Conservation (phyloP, 768 basidiomycete species). For the Kwoniella europaea region DNA sequence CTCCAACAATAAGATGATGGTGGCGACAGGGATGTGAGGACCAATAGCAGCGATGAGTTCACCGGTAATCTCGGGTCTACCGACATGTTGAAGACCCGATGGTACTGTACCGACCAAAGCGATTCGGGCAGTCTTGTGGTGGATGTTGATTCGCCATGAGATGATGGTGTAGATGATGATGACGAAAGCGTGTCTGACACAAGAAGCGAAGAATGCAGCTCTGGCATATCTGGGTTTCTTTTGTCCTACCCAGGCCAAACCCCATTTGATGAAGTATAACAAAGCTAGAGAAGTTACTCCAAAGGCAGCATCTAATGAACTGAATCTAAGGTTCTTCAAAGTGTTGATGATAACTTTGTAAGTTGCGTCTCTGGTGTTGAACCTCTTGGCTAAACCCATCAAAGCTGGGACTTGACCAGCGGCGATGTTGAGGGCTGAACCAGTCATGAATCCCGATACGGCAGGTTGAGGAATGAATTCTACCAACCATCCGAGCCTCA, state of each 20-base stretch:
- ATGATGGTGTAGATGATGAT: constrained; percentile 79
- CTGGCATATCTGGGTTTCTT: constrained; percentile 50
- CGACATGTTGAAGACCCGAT: constrained; percentile 68
- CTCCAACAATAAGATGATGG: constrained; percentile 74
- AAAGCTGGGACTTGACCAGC: constrained; percentile 85
- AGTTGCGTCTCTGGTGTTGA: constrained; percentile 82
- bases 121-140: constrained; percentile 75
- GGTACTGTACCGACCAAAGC: constrained; percentile 83
- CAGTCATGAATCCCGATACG: constrained; percentile 79
- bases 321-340: constrained; percentile 73
- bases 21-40: constrained; percentile 65
- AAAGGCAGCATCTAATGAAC: constrained; percentile 83
- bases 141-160: constrained; percentile 80
- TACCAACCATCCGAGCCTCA: constrained; percentile 90
- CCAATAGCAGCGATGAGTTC: constrained; percentile 71
- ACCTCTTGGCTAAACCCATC: constrained; percentile 77
- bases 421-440: constrained; percentile 91
- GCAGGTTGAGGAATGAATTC: constrained; percentile 71
- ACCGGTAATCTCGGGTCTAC: constrained; percentile 62
- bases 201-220: constrained; percentile 70
- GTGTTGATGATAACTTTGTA: constrained; percentile 92
- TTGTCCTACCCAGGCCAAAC: constrained; percentile 38
- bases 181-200: constrained; percentile 62
- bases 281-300: constrained; percentile 75
- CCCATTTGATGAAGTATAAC: constrained; percentile 58